Conservation (phyloP, 1,284 basidiomycete genomes). For the Fomitopsis betulina region DNA sequence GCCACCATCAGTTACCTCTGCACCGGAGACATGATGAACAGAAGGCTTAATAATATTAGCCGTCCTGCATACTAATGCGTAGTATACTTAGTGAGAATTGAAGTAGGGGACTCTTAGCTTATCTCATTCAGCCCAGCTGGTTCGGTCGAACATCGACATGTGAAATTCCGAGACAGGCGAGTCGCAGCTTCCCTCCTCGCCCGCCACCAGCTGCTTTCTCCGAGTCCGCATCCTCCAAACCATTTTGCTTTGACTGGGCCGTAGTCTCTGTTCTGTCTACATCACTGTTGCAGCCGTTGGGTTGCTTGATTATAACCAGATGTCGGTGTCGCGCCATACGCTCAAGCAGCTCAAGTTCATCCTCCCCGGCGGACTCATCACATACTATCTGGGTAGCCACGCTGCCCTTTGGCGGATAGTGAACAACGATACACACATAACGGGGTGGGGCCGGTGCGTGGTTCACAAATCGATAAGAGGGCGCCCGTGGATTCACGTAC, state of each 20-base stretch:
- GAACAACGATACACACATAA: conserved; percentile 24
- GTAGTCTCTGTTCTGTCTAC: no score
- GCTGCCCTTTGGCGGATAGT: conserved; percentile 43
- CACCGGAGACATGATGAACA: no score
- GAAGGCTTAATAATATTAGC: no score
- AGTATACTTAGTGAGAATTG: no score
- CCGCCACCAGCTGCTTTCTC: not conserved
- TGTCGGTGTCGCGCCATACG: conserved; percentile 41
- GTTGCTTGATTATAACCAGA: not conserved
- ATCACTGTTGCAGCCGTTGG: no score
- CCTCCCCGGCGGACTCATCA: conserved; percentile 57
- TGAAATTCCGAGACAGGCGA: not conserved
- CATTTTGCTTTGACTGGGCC: no score
- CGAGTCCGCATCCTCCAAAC: not conserved
- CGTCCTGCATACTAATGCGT: no score
- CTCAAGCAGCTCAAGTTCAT: conserved; percentile 69
- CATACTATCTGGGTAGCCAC: conserved; percentile 55
- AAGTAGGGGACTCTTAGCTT: not conserved
- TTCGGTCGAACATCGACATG: not conserved
- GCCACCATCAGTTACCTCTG: no score
- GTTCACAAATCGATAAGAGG: not conserved
- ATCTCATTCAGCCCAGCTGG: not conserved
- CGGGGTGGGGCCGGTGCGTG: conserved; percentile 50
- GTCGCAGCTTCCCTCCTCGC: not conserved
- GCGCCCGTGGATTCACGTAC: not conserved